phyloP scores from a whole-genome alignment of 306 rosid species.

The Adenanthera pavonina region DNA sequence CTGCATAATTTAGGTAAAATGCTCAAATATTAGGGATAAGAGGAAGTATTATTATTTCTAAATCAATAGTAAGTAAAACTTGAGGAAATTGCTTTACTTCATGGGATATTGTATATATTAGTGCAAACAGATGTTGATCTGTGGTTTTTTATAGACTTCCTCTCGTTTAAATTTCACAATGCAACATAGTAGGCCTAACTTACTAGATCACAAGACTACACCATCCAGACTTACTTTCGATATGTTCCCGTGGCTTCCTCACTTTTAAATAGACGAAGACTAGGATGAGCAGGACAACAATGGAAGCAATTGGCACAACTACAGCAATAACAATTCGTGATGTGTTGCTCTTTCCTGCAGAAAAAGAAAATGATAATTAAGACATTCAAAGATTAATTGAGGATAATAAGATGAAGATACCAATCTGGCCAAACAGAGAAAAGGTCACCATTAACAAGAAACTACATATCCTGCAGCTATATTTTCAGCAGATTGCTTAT shows the following conservation, averaged over 20 bases:
- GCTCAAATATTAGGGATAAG: no score
- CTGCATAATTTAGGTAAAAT: no score
- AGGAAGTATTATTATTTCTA: neutral
- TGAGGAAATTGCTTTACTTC: neutral
- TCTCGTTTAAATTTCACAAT: neutral
- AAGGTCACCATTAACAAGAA: neutral
- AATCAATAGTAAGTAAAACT: neutral
- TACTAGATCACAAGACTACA: neutral
- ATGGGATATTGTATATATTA: neutral
- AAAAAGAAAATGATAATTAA: neutral
- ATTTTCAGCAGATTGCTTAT: neutral
- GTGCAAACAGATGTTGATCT: neutral
- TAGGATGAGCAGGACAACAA: slow-evolving; percentile 25
- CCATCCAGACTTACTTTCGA: slow-evolving; percentile 30
- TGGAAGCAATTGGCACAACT: slow-evolving; percentile 38
- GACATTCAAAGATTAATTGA: neutral
- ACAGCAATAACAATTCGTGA: slow-evolving; percentile 30
- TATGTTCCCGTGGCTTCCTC: slow-evolving; percentile 30
- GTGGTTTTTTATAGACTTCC: neutral
- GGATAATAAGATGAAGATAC: neutral
- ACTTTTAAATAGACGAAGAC: slow-evolving; percentile 38
- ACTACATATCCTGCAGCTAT: neutral
- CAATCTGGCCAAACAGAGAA: neutral
- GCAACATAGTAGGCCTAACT: neutral
- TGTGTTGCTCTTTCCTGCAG: slow-evolving; percentile 45